phyloP scores from a whole-genome alignment of 2,329 filamentous ascomycete species.

The Fusarium nisikadoi region DNA sequence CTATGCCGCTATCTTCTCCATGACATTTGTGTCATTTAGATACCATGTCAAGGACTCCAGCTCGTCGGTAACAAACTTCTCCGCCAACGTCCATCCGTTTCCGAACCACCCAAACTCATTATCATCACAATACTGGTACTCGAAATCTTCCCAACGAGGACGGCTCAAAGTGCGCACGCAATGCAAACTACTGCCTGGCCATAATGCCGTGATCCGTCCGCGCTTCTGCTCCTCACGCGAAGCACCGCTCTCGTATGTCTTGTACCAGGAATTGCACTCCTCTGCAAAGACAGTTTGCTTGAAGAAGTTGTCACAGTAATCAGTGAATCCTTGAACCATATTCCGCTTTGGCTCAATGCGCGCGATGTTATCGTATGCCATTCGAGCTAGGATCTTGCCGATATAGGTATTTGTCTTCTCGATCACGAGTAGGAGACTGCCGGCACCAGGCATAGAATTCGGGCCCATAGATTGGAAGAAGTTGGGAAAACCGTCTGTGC shows the following conservation, averaged over 20 bases:
- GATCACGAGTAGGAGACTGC: background rate
- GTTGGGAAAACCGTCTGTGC: constrained; percentile 16
- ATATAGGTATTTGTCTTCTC: constrained; percentile 20
- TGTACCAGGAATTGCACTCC: constrained; percentile 24
- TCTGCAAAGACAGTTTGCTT: constrained; percentile 10
- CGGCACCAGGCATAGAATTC: background rate
- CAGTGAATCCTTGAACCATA: background rate
- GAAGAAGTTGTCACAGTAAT: constrained; percentile 9
- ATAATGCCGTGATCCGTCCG: background rate
- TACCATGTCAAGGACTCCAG: constrained; percentile 22
- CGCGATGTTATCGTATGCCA: constrained; percentile 6
- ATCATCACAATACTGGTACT: constrained; percentile 15
- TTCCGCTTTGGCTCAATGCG: background rate
- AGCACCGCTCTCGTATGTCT: constrained; percentile 7
- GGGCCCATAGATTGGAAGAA: constrained; percentile 20
- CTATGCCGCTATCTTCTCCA: background rate
- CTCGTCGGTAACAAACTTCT: constrained; percentile 8
- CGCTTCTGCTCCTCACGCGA: constrained; percentile 9
- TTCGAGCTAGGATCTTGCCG: background rate
- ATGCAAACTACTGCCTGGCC: constrained; percentile 16
- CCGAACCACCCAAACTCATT: constrained; percentile 24
- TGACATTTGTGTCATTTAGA: constrained; percentile 7
- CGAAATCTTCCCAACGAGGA: constrained; percentile 15
- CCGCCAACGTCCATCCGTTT: constrained; percentile 15
- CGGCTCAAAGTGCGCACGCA: constrained; percentile 8